phyloP scores from a whole-genome alignment of 352 stramenopile species.

The Phytopythium kandeliae region DNA sequence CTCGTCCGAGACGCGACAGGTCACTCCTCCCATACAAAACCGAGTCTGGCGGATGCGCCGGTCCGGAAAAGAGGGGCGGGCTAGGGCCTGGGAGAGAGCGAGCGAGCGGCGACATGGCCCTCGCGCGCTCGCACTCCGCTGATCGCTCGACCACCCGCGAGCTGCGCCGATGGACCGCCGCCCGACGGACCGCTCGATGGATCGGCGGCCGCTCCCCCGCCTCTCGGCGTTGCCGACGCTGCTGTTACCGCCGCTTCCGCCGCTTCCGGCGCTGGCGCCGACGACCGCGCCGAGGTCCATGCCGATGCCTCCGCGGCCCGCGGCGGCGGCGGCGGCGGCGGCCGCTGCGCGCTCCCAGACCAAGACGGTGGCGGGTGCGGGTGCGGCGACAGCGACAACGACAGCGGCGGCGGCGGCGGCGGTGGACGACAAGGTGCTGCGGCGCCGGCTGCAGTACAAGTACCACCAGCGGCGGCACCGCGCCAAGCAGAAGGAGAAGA shows the following conservation, averaged over 20 bases:
- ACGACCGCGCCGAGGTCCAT: background rate
- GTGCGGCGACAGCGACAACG: too few relatives aligned
- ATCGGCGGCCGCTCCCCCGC: background rate
- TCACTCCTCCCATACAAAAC: too few relatives aligned
- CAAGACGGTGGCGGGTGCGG: too few relatives aligned
- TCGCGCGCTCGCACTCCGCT: background rate
- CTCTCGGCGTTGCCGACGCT: background rate
- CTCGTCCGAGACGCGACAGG: too few relatives aligned
- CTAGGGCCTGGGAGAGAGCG: too few relatives aligned
- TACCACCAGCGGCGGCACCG: slow-evolving; percentile 63
- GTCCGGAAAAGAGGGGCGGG: too few relatives aligned
- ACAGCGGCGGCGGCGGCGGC: background rate
- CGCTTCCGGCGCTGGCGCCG: background rate
- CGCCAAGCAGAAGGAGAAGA: slow-evolving; percentile 55
- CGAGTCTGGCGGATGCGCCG: too few relatives aligned
- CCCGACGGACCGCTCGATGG: background rate
- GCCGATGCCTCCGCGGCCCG: background rate
- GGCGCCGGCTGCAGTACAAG: slow-evolving; percentile 53
- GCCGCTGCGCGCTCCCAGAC: too few relatives aligned
- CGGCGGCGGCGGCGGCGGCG: background rate
- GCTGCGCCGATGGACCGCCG: background rate
- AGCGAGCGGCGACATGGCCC: background rate
- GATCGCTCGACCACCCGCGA: slow-evolving; percentile 7
- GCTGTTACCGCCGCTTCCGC: background rate
- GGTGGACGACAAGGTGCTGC: slow-evolving; percentile 35